These are phyloP conservation scores for Vitellaria paradoxa DNA, from an alignment of 179 eudicot species.

Conservation along the genomic window DNA sequence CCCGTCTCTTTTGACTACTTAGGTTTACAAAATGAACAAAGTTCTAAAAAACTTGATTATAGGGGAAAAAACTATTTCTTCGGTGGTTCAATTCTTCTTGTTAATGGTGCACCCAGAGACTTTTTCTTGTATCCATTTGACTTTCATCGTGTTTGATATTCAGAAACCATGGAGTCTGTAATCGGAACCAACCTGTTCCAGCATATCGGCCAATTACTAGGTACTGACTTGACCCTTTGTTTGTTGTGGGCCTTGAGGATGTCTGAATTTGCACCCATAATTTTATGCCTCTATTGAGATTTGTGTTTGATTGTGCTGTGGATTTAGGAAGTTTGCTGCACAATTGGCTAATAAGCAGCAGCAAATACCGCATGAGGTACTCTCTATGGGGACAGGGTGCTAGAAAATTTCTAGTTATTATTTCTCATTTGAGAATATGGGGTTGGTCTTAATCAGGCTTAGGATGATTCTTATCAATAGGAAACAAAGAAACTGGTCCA, in stretches of 20 bases:
- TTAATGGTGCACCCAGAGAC: neutral
- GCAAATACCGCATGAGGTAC: conserved; percentile 23
- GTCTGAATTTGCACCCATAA: neutral
- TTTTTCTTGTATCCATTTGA: conserved; percentile 5
- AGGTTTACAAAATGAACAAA: no score
- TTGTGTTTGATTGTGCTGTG: conserved; percentile 6
- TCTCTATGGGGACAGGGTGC: neutral
- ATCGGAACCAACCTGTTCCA: conserved; percentile 35
- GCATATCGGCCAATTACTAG: conserved; percentile 68
- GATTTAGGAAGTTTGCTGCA: conserved; percentile 63
- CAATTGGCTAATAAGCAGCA: conserved; percentile 46
- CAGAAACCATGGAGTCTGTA: conserved; percentile 46
- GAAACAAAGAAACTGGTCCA: conserved; percentile 33
- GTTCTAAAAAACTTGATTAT: no score
- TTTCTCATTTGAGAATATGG: no score
- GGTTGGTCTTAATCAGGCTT: neutral
- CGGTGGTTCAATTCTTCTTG: neutral
- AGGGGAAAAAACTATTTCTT: neutral
- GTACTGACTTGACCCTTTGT: conserved; percentile 27
- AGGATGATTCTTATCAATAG: neutral
- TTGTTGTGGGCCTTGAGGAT: neutral
- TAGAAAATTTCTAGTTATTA: neutral
- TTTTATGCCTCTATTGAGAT: neutral
- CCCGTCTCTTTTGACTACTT: no score
- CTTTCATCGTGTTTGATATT: conserved; percentile 9